phyloP scores from a whole-genome alignment of 1,284 basidiomycete genomes.

The Trichosporon inkin region DNA sequence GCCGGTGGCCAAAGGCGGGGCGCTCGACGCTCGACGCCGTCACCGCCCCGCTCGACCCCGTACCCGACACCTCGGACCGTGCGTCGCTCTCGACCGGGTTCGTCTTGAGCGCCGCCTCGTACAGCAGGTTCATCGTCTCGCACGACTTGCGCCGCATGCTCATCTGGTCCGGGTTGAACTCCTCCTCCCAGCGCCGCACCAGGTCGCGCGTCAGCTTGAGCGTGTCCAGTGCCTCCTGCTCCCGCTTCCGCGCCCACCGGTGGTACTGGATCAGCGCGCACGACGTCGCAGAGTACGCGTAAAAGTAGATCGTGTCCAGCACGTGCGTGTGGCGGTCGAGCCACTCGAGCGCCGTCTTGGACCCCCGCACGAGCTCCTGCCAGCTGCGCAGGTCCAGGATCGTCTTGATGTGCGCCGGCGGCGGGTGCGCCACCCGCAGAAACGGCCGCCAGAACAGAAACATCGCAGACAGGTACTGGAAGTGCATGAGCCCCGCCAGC shows the following conservation, averaged over 20 bases:
- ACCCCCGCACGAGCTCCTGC: slow-evolving; percentile 66
- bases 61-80: slow-evolving; percentile 33
- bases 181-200: slow-evolving; percentile 74
- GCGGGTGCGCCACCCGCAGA: slow-evolving; percentile 86
- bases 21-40: neutral
- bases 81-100: slow-evolving; percentile 38
- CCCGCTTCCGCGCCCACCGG: slow-evolving; percentile 71
- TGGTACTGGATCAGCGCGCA: slow-evolving; percentile 70
- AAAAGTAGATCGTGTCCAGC: slow-evolving; percentile 81
- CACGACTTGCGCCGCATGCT: slow-evolving; percentile 72
- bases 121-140: slow-evolving; percentile 84
- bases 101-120: slow-evolving; percentile 79
- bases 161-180: slow-evolving; percentile 67
- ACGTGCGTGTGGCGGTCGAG: slow-evolving; percentile 70
- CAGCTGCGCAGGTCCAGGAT: slow-evolving; percentile 73
- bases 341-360: slow-evolving; percentile 82
- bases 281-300: slow-evolving; percentile 82
- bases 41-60: slow-evolving; percentile 44
- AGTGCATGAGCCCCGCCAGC: slow-evolving; percentile 65
- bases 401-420: slow-evolving; percentile 78
- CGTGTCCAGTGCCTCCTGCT: slow-evolving; percentile 66
- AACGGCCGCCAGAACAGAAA: slow-evolving; percentile 79
- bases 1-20: slow-evolving; percentile 7
- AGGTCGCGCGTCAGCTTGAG: slow-evolving; percentile 75
- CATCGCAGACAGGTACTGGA: slow-evolving; percentile 78